phyloP scores from a whole-genome alignment of 2,329 filamentous ascomycete species.

The Claviceps spartinae region DNA sequence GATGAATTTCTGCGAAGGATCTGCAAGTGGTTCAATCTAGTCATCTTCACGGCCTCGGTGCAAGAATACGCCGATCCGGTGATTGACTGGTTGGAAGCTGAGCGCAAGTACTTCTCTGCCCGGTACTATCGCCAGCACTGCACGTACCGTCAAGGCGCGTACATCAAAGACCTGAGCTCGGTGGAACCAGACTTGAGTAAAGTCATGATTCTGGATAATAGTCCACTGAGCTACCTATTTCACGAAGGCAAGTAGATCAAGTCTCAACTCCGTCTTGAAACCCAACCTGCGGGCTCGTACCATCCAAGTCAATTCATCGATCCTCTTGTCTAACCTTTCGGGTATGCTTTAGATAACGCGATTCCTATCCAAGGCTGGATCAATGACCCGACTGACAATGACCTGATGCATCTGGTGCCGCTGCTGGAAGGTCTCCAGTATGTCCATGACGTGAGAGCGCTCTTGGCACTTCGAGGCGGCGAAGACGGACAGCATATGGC shows the following conservation, averaged over 20 bases:
- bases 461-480: slow-evolving; percentile 77
- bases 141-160: slow-evolving; percentile 86
- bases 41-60: slow-evolving; percentile 92
- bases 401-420: slow-evolving; percentile 83
- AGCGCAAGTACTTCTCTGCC: slow-evolving; percentile 89
- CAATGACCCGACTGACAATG: slow-evolving; percentile 92
- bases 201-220: slow-evolving; percentile 98
- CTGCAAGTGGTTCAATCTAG: slow-evolving; percentile 95
- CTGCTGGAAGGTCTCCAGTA: slow-evolving; percentile 91
- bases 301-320: not conserved
- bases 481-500: slow-evolving; percentile 55
- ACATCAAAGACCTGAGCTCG: slow-evolving; percentile 93
- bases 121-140: slow-evolving; percentile 96
- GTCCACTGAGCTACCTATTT: slow-evolving; percentile 94
- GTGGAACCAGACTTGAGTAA: slow-evolving; percentile 95
- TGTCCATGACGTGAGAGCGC: slow-evolving; percentile 84
- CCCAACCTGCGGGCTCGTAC: too few relatives aligned
- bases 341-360: slow-evolving; percentile 62
- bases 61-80: slow-evolving; percentile 98
- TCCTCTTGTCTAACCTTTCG: slow-evolving; percentile 2
- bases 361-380: slow-evolving; percentile 99
- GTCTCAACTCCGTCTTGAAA: too few relatives aligned
- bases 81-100: slow-evolving; percentile 95
- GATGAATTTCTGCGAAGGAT: slow-evolving; percentile 89
- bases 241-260: slow-evolving; percentile 62